Percentiles rank a stretch among this genome's conserved stretches.
Evolutionary conservation across 441 rosid genomes (phyloP).

Genomic region (Brassica hybrid): DNA sequence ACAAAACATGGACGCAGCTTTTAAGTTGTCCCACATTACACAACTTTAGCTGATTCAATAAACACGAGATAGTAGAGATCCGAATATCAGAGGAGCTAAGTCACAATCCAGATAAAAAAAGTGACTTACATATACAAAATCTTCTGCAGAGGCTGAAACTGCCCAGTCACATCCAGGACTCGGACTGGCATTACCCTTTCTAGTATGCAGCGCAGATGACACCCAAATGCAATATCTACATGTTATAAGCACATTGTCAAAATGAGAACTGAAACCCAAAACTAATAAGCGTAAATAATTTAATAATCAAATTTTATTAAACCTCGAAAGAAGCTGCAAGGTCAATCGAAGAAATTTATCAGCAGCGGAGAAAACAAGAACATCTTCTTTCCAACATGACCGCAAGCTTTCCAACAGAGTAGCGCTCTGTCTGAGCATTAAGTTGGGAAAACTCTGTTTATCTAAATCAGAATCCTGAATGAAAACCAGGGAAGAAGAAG

Average conservation of each 20-base stretch:
- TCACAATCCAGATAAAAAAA: constrained; percentile 12
- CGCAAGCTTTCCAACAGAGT: constrained; percentile 84
- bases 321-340: constrained; percentile 95
- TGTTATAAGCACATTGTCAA: constrained; percentile 26
- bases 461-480: constrained; percentile 58
- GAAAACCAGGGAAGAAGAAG: constrained; percentile 60
- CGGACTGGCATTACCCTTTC: constrained; percentile 58
- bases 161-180: constrained; percentile 91
- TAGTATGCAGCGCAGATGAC: constrained; percentile 76
- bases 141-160: constrained; percentile 74
- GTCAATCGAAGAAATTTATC: constrained; percentile 98
- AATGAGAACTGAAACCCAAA: background rate
- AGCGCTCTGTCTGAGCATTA: constrained; percentile 79
- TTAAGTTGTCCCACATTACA: constrained; percentile 4
- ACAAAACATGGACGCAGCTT: background rate
- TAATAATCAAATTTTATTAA: constrained; percentile 29
- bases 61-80: background rate
- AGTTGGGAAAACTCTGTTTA: constrained; percentile 45
- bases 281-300: background rate
- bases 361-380: constrained; percentile 83
- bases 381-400: constrained; percentile 94
- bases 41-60: constrained; percentile 24
- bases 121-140: constrained; percentile 78
- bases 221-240: constrained; percentile 87
- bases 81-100: constrained; percentile 13